phyloP scores from a whole-genome alignment of 192 early-diverging fungal genomes.

The Coemansia sp. region DNA sequence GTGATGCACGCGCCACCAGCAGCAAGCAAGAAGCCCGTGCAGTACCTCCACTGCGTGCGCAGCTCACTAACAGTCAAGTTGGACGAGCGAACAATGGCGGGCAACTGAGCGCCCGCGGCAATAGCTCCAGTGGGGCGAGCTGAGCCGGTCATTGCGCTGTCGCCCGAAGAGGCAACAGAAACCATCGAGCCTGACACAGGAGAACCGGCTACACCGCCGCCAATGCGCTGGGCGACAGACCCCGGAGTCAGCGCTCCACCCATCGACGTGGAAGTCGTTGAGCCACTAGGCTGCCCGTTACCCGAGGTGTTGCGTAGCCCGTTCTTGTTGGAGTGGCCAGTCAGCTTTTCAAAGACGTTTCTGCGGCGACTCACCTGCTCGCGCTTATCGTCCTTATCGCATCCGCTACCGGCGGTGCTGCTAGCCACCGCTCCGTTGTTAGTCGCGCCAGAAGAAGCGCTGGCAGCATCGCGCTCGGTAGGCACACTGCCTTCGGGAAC shows the following conservation, averaged over 20 bases:
- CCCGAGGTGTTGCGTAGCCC: conserved; percentile 8
- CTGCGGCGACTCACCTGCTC: conserved; percentile 32
- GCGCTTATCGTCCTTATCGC: conserved; percentile 31
- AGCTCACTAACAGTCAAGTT: conserved; percentile 42
- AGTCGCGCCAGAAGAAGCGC: not conserved
- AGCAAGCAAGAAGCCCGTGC: conserved; percentile 52
- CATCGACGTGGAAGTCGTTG: not conserved
- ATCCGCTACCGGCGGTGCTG: not conserved
- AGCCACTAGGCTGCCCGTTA: not conserved
- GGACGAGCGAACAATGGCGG: conserved; percentile 28
- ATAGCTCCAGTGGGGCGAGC: conserved; percentile 17
- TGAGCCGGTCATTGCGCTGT: not conserved
- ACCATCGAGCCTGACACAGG: conserved; percentile 3
- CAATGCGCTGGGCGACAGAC: conserved; percentile 3
- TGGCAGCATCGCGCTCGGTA: conserved; percentile 23
- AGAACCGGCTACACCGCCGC: not conserved
- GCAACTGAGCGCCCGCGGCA: conserved; percentile 44
- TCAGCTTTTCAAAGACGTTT: conserved; percentile 52
- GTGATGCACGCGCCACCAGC: conserved; percentile 47
- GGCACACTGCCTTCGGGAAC: conserved; percentile 22
- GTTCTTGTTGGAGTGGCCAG: conserved; percentile 36
- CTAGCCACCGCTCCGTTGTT: not conserved
- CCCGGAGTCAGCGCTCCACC: not conserved
- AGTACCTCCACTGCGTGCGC: conserved; percentile 54
- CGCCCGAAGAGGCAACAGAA: not conserved